Base-by-base conservation (phyloP, 768 basidiomycete genomes). In the Cystofilobasidium bisporidii region DNA sequence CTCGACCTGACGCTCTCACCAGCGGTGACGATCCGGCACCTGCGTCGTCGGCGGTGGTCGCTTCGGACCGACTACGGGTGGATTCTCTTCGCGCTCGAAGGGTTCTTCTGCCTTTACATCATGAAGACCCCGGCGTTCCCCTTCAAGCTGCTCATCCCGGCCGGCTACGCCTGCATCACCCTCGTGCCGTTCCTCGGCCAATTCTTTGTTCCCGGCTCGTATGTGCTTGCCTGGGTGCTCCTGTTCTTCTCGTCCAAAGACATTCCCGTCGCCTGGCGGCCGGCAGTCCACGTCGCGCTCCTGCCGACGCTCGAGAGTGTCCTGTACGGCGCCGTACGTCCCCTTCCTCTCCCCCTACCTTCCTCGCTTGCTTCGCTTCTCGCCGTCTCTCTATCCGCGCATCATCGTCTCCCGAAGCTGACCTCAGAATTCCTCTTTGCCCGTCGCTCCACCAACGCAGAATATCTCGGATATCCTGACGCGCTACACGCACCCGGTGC, bases 391-490 rank as follows among this genome's bases (percentile, higher is more conserved):
- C n/a, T n/a, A n/a, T n/a, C n/a, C n/a, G n/a, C n/a, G n/a, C n/a
- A n/a, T n/a, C n/a, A n/a, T n/a, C 45, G 45, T 47, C 45, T 47
- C 45, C n/a, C 45, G 17, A n/a, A n/a, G n/a, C n/a, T 18, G 45
- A 5, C 5, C 17, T 4, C 18, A 4, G 18, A 47, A 5, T 5
- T 36, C 12, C 36, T 36, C 36, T 36, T 36, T 28, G 53, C 11
- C 26, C 3, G 28, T 28, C 3, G 2, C 53, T 17, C 4, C 30
- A 20, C 28, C 28, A 11, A 18, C n/a, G 17, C 53, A 56, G n/a
- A 98, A 98, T 78, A 91, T 98, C 66, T 94, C 91, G 41, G 93
- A 98, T 78, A 87, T 97, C 76, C 86, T 98, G 69, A 97, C 94
- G 28, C 84, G 91, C 22, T 93, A 85, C 78, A 98, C 94, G 14